phyloP scores from a whole-genome alignment of 2,329 filamentous ascomycete species.

The Cercospora citrullina region DNA sequence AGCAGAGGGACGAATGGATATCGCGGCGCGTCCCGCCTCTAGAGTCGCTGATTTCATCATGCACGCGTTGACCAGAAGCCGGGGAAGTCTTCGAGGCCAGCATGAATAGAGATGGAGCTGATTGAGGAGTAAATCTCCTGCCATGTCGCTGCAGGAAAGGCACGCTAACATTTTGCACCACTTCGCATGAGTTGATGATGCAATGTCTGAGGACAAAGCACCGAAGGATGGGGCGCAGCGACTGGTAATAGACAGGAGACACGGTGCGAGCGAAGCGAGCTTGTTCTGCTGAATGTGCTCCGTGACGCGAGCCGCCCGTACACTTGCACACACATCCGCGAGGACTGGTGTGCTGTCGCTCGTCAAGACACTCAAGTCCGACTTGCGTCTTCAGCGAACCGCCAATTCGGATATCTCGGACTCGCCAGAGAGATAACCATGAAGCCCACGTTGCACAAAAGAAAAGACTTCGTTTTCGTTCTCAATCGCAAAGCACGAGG shows the following conservation, averaged over 20 bases:
- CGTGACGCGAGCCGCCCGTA: neutral
- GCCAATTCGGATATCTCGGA: neutral
- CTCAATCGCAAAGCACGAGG: slow-evolving; percentile 9
- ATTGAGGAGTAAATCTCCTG: neutral
- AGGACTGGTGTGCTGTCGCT: neutral
- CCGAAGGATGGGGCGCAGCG: neutral
- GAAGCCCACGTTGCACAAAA: neutral
- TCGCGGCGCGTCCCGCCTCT: neutral
- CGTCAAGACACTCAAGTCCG: neutral
- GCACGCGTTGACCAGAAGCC: neutral
- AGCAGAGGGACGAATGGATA: neutral
- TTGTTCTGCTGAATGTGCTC: neutral
- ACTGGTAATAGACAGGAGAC: neutral
- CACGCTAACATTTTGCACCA: neutral
- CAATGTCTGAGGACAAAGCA: neutral
- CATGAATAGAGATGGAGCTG: neutral
- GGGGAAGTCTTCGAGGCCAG: neutral
- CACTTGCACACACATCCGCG: neutral
- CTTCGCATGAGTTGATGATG: neutral
- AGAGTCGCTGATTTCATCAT: neutral
- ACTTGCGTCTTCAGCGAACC: neutral
- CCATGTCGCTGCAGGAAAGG: neutral
- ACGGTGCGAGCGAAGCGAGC: neutral
- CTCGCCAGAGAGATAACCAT: neutral
- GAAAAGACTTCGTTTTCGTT: neutral